These are phyloP conservation scores for Gentiana straminea DNA, from an alignment of 257 asterid genomes.

Conservation along the genomic window DNA sequence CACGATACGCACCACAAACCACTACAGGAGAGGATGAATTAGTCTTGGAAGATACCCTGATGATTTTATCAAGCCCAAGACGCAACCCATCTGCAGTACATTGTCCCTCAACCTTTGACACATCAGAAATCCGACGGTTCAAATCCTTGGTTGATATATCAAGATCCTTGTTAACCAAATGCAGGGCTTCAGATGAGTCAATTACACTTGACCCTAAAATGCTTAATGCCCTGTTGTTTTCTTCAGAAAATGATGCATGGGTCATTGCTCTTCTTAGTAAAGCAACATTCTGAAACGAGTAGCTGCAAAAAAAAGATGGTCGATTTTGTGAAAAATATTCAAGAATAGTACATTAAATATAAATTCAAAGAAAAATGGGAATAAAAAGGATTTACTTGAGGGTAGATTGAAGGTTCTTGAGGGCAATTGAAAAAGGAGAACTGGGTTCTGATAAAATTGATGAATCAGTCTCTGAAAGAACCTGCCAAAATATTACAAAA, in stretches of 20 bases:
- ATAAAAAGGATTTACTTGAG: conserved; percentile 31
- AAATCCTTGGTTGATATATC: conserved; percentile 52
- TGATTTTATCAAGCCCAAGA: conserved; percentile 48
- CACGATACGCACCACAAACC: conserved; percentile 72
- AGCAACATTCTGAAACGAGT: conserved; percentile 41
- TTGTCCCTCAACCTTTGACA: conserved; percentile 40
- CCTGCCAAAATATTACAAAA: conserved; percentile 18
- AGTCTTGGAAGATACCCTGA: conserved; percentile 59
- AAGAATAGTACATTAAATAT: neutral
- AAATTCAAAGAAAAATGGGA: too few relatives aligned
- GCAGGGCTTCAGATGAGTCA: conserved; percentile 32
- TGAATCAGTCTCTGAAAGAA: conserved; percentile 8
- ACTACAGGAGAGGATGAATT: conserved; percentile 46
- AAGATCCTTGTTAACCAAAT: conserved; percentile 25
- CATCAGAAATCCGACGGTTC: conserved; percentile 26
- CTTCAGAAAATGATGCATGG: conserved; percentile 67
- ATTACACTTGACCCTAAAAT: conserved; percentile 45
- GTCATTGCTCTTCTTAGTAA: conserved; percentile 62
- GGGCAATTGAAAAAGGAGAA: conserved; percentile 53
- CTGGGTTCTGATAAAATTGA: conserved; percentile 6
- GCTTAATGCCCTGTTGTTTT: conserved; percentile 70
- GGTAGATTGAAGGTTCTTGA: conserved; percentile 43
- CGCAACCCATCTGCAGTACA: conserved; percentile 45
- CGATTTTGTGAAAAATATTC: neutral
- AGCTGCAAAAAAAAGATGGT: conserved; percentile 21